Conservation (phyloP, 2,329 filamentous ascomycete species). For the Sporothrix pseudoabietina region DNA sequence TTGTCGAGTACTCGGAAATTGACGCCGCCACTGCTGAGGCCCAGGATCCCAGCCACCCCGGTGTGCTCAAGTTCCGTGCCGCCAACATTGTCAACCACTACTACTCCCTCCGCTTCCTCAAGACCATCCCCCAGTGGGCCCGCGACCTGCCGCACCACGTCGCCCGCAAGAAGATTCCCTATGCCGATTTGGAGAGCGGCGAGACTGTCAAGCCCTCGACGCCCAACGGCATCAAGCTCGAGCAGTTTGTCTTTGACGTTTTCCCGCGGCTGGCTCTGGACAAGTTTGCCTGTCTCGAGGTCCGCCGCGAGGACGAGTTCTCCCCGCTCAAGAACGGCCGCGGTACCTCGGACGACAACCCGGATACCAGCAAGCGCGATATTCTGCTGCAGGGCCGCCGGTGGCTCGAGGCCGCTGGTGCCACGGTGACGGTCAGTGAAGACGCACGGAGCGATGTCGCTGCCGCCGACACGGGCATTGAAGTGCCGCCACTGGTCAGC, state of each 20-base stretch:
- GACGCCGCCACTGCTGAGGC: constrained; percentile 86
- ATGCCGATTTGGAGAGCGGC: constrained; percentile 73
- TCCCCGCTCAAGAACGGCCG: constrained; percentile 90
- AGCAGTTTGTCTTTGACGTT: constrained; percentile 99
- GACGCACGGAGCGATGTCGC: constrained; percentile 52
- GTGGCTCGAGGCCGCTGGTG: constrained; percentile 81
- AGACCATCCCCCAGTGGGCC: constrained; percentile 84
- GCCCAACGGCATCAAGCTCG: constrained; percentile 97
- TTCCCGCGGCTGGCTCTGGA: constrained; percentile 84
- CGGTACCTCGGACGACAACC: constrained; percentile 87
- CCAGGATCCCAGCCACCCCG: constrained; percentile 75
- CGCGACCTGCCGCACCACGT: constrained; percentile 91
- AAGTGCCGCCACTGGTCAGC: constrained; percentile 90
- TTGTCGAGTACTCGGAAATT: constrained; percentile 98
- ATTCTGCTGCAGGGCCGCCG: constrained; percentile 87
- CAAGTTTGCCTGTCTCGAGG: constrained; percentile 95
- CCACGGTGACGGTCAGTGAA: constrained; percentile 56
- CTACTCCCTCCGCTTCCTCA: constrained; percentile 92
- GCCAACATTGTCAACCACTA: constrained; percentile 99
- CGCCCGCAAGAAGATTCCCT: constrained; percentile 97
- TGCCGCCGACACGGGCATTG: constrained; percentile 68
- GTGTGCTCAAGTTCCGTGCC: constrained; percentile 89
- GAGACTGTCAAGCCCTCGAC: constrained; percentile 86
- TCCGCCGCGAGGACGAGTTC: constrained; percentile 96
- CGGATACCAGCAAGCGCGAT: constrained; percentile 86